Evolutionary conservation across 2,329 filamentous ascomycete species (phyloP).

Genomic region (Apiospora sp.): DNA sequence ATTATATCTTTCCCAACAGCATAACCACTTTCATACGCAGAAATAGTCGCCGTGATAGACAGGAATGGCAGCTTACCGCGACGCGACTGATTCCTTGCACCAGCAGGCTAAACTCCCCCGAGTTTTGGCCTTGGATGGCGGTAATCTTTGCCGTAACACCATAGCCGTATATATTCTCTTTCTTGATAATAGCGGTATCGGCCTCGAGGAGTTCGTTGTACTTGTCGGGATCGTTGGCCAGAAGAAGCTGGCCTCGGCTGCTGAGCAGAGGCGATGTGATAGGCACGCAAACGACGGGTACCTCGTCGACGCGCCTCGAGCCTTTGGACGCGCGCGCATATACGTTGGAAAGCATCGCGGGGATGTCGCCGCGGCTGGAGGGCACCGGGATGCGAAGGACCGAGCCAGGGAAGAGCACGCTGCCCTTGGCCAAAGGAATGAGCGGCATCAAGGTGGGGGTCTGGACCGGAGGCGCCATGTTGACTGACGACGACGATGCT

Average conservation of each 20-base stretch:
- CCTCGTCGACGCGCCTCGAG: conserved; percentile 68
- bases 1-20: neutral
- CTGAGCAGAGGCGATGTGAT: conserved; percentile 78
- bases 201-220: conserved; percentile 57
- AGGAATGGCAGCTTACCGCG: conserved; percentile 45
- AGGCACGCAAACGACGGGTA: conserved; percentile 89
- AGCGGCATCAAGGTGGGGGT: conserved; percentile 69
- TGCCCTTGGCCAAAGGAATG: conserved; percentile 81
- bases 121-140: conserved; percentile 77
- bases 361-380: conserved; percentile 82
- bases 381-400: conserved; percentile 85
- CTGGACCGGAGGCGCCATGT: conserved; percentile 43
- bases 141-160: conserved; percentile 83
- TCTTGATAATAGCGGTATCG: conserved; percentile 67
- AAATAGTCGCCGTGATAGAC: neutral
- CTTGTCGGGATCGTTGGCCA: conserved; percentile 68
- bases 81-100: conserved; percentile 87
- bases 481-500: conserved; percentile 24
- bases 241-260: conserved; percentile 76
- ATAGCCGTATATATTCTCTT: conserved; percentile 80
- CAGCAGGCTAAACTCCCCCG: conserved; percentile 80
- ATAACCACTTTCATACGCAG: neutral
- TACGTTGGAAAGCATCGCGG: conserved; percentile 84
- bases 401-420: conserved; percentile 85
- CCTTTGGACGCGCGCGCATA: conserved; percentile 79